Base-by-base conservation (phyloP, 805 yeast species). In the Candida patagonica region DNA sequence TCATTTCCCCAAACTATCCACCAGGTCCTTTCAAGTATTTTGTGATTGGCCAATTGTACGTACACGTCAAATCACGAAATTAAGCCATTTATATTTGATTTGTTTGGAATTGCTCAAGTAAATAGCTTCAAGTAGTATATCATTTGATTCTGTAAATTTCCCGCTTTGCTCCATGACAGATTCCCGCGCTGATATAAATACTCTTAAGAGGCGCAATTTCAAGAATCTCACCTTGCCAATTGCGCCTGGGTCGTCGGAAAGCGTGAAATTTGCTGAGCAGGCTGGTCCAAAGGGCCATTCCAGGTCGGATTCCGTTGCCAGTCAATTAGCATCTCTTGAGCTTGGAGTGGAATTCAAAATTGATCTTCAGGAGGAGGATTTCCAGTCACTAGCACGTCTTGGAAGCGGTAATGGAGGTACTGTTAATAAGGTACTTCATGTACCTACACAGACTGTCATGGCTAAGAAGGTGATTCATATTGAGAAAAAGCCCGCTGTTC, bases 361-460 rank as follows among this genome's bases (percentile, higher is more conserved):
- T 27, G 67, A 70, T 38, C 65, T 78, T 35, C 68, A 68, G 40
- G 70, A 71, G 30, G 76, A 76, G 31, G 96, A 92, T 53, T 61
- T 92, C 20, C 74, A 87, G 12, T 74, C 78, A 25, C 58, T 92
- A 38, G 78, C 84, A 44, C 78, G 77, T 45, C 67, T 92, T 37
- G 99, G 99, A 7, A 72, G 85, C 22, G 99, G 99, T 9, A 88
- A 85, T 56, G 86, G 95, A 9, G 99, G 99, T 2, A 78, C 86
- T 1, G 99, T 92, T 2, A 67, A 81, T 34, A 86, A 88, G 55
- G 94, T 87, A 9, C 63, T 86, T 38, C 97, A 92, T 60, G 71
- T 84, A 4, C 96, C 97, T 8, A 78, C 89, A 7, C 85, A 87
- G 46, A 79, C 78, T 43, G 73, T 80, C 23, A 83, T 92, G 86